Evolutionary conservation across 179 eudicot genomes (phyloP).

Genomic region (Gypsophila paniculata): DNA sequence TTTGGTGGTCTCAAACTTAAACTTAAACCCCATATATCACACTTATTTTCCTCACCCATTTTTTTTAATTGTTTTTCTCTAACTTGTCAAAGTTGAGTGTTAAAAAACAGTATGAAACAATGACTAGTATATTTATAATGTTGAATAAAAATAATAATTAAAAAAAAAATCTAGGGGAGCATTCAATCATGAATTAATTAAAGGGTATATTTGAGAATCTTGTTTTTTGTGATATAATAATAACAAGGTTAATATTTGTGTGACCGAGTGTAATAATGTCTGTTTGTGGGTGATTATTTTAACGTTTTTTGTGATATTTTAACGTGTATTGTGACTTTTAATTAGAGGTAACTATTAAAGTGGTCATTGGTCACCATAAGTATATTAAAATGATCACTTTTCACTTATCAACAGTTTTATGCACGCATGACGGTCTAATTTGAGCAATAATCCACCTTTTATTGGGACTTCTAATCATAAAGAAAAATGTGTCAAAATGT

Average conservation of each 20-base stretch:
- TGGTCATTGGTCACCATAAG: too few relatives aligned
- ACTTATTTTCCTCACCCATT: conserved; percentile 30
- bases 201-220: conserved; percentile 13
- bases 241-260: too few relatives aligned
- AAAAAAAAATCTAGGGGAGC: not conserved
- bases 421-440: too few relatives aligned
- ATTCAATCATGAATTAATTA: conserved; percentile 31
- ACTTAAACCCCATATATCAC: conserved; percentile 51
- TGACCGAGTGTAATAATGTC: too few relatives aligned
- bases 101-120: not conserved
- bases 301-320: too few relatives aligned
- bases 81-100: not conserved
- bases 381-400: too few relatives aligned
- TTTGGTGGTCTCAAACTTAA: conserved; percentile 54
- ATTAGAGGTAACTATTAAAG: too few relatives aligned
- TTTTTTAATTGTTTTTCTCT: conserved; percentile 14
- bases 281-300: too few relatives aligned
- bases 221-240: not conserved
- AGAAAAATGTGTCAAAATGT: conserved; percentile 15
- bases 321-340: too few relatives aligned
- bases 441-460: not conserved
- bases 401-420: too few relatives aligned
- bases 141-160: not conserved
- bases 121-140: not conserved
- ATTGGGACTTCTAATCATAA: conserved; percentile 19